Base-by-base conservation (phyloP, 371 early-diverging fungal genomes). In the Syncephalastrum contaminatum region DNA sequence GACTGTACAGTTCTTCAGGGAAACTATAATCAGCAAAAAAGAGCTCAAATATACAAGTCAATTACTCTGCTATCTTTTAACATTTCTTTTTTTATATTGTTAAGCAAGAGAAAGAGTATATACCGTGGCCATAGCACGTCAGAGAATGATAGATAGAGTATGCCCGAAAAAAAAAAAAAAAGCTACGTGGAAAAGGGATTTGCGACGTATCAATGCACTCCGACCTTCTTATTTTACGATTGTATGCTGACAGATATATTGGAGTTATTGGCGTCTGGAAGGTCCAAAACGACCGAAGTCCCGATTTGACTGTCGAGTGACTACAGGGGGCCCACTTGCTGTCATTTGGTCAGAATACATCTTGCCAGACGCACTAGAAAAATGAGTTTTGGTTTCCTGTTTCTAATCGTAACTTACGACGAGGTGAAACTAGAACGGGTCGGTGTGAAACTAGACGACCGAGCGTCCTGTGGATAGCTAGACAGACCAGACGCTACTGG, bases 21-120 rank as follows among this genome's bases (percentile, higher is more conserved):
- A 81, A 83, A n/a, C 64, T 59, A 52, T 81, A 81, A 56, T 83
- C 84, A 51, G 74, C 67, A 62, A 83, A 83, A 39, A 79, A 77
- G 16, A 80, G 52, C 66, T 81, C 58, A 63, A 43, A 2, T 5
- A 13, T 36, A 6, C n/a, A 56, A 14, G 16, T 10, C 16, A 20
- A 16, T 4, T 13, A 46, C 8, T 45, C 30, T 41, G 53, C n/a
- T n/a, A 24, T 22, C 42, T 12, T 20, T 16, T 18, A 8, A 40
- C 36, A 30, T 30, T 5, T 30, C 10, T 30, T 30, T 30, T 24
- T 24, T 24, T 30, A 30, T 30, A 30, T n/a, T 1, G 40, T 4
- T n/a, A 41, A 10, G n/a, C 5, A 40, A 8, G 18, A 41, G 36
- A 40, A 14, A 20, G 19, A 19, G n/a, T 10, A 51, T 18, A 16